Base-by-base conservation (phyloP, 129 eudicot species). In the Helianthus annuus region DNA sequence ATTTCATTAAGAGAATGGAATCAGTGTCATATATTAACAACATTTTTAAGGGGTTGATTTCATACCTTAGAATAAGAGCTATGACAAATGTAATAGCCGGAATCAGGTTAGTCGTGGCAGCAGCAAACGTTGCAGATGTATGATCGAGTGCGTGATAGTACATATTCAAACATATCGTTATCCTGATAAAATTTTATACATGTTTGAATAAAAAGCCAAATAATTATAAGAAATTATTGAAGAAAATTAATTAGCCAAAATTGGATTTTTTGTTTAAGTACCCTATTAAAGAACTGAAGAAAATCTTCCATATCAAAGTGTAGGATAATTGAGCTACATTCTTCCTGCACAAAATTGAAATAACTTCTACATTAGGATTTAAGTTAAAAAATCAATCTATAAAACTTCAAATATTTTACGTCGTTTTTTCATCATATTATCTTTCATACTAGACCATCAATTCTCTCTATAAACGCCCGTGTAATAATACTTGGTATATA, bases 121-220 rank as follows among this genome's bases (percentile, higher is more conserved):
- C 88, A 27, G 95, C 97, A 74, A 85, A 87, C 36, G 97, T 91
- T 61, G 97, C 97, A 5, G 97, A 67, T 48, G 88, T 86, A 68
- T 87, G 88, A 38, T 78, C 69, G 55, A 91, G 68, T 13, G 87
- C 78, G 17, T 75, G 69, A 15, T 55, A 65, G 58, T 80, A 85
- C 65, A 88, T 80, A 77, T 87, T 85, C 64, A 78, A 75, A 73
- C 82, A 79, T 60, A 87, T 36, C 7, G 91, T 83, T 0, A 81
- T 73, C 87, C 97, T 90, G 89, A 51, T 74, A 39, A 4, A 34
- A 42, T 59, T 59, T 2, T 12, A 8, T 58, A 58, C 9, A 48
- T 10, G 15, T 13, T 15, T 62, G 5, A 64, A 19, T 34, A 7
- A 48, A 24, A 49, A 51, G 8, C 38, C 58, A 57, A 40, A 58